A percentile compares a stretch with the other conserved stretches of the same genome.
phyloP scores from a whole-genome alignment of 192 early-diverging fungal genomes.

The Gigaspora rosea region DNA sequence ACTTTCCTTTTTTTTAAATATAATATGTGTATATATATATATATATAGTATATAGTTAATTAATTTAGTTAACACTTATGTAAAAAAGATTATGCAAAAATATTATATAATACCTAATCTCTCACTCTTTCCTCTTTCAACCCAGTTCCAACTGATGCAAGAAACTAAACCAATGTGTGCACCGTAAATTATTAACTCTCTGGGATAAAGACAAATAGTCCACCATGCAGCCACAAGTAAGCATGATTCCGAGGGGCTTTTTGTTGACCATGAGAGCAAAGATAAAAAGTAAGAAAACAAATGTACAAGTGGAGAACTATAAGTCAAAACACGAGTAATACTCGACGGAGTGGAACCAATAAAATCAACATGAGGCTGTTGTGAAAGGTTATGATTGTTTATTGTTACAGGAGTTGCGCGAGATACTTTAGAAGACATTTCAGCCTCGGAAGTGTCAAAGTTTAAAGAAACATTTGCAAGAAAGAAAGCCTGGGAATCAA shows the following conservation, averaged over 20 bases:
- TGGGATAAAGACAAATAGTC: conserved; percentile 45
- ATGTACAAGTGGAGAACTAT: conserved; percentile 43
- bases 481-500: conserved; percentile 8
- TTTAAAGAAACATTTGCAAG: not conserved
- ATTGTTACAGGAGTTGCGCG: not conserved
- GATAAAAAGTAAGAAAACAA: conserved; percentile 41
- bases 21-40: too few species aligned
- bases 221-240: conserved; percentile 49
- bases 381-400: not conserved
- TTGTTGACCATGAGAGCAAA: conserved; percentile 47
- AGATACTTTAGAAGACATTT: conserved; percentile 3
- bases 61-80: too few species aligned
- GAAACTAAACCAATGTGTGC: conserved; percentile 36
- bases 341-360: conserved; percentile 46
- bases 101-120: conserved; percentile 28
- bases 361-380: conserved; percentile 36
- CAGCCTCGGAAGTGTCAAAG: not conserved
- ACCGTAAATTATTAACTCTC: conserved; percentile 41
- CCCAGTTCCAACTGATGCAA: conserved; percentile 41
- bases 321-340: conserved; percentile 45
- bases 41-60: too few species aligned
- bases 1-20: conserved; percentile 12
- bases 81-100: too few species aligned
- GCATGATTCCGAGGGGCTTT: conserved; percentile 45
- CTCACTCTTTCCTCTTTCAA: conserved; percentile 38